Evolutionary conservation across 306 rosid genomes (phyloP), one percentile per base, ranked within the genome.

Genomic region (Pterocarpus macrocarpus): DNA sequence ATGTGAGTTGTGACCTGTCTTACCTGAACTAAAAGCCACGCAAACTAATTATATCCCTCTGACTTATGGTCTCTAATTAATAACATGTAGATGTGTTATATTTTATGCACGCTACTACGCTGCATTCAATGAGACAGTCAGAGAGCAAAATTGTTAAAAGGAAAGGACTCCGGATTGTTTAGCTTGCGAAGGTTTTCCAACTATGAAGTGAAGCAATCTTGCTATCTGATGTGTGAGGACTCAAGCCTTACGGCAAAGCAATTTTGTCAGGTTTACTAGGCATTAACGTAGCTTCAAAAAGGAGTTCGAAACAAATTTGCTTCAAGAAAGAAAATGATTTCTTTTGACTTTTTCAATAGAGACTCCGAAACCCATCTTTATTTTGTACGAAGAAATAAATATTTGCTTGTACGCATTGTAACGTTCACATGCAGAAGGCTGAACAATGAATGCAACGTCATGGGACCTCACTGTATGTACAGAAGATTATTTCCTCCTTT

Each of bases 241-340:
- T 56, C 32, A 11, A 39, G 41, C 74, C 73, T 55, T 55, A 53
- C 33, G 75, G 33, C 17, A 39, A 78, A 78, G 68, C 76, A 78
- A 67, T 30, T 15, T 68, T 15, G 75, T 67, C 73, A 76, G 1
- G 63, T 14, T 34, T 17, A 32, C 7, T 6, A 15, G 32, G 7
- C 8, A 22, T 34, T 15, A 53, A 16, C 44, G 15, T 38, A 9
- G 55, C 78, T 38, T 56, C 36, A 2, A 2, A 8, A 35, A 38
- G 16, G 38, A 28, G 53, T 50, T 63, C 13, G 13, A 41, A 53
- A 57, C 10, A 76, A 35, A 28, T 15, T 67, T 43, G 79, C 69
- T 75, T 75, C 45, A 75, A 59, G 78, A 9, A 72, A 72, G 10
- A 36, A 58, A 58, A 52, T 33, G 52, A 52, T 41, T 9, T 69